Base-by-base conservation (phyloP, 371 early-diverging fungal genomes). In the Actinomortierella wolfii region DNA sequence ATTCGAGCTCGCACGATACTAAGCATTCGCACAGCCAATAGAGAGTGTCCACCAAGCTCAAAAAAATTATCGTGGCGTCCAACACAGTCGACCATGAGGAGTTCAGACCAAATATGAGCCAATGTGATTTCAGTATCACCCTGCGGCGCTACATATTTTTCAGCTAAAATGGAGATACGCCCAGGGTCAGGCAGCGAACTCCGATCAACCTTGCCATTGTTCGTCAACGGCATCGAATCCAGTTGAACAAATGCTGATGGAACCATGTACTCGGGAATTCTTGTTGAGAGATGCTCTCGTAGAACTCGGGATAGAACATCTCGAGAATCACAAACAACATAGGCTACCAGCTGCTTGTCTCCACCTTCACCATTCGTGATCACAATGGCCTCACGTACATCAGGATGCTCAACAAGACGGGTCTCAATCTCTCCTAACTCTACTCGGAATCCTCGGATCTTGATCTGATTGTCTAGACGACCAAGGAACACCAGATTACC, bases 1-100 rank as follows among this genome's bases (percentile, higher is more conserved):
- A 52, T 5, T 11, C n/a, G n/a, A 14, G 52, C 17, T 39, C 53
- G 53, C 18, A 39, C 40, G 14, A 5, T 45, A 21, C 29, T 59
- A 17, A 64, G 48, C 59, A 64, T 58, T 28, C 51, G 58, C 13
- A 64, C 59, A 18, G 68, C 68, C 1, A 62, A 46, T 23, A 68
- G 52, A 3, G 70, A 69, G 47, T 69, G 70, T 2, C 70, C 70
- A 0, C 70, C 70, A 3, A 69, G 70, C 13, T 51, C 54, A n/a
- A 59, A 66, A 34, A 66, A 66, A 46, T 47, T 56, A 21, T 61
- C 61, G 43, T 66, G 25, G 13, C 66, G 55, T 14, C 66, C 47
- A 43, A 66, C 47, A 34, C 60, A 28, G 15, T 66, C 60, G 8
- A 59, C n/a, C 2, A 42, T 43, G 17, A 66, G 47, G 2, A 66